A percentile compares a stretch with the other conserved stretches of the same genome.
phyloP scores from a whole-genome alignment of 139 green algal species.

The Nannochloris sp. region DNA sequence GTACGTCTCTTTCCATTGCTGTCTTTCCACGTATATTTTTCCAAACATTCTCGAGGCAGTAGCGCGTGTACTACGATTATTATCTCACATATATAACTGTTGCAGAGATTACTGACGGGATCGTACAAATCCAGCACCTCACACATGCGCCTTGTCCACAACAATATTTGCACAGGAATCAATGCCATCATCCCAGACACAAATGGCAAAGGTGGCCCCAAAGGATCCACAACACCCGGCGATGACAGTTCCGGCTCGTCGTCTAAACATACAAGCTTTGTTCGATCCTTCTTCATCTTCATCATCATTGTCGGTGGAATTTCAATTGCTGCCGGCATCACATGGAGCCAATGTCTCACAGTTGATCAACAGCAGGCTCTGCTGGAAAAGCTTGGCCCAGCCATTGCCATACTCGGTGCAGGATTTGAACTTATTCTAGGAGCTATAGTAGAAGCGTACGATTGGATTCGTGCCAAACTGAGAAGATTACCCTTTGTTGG shows the following conservation, averaged over 20 bases:
- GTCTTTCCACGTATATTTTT: background rate
- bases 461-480: constrained; percentile 15
- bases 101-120: constrained; percentile 2
- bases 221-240: constrained; percentile 5
- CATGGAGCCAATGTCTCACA: constrained; percentile 21
- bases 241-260: constrained; percentile 2
- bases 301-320: constrained; percentile 19
- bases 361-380: background rate
- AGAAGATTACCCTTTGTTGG: background rate
- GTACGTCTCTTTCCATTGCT: background rate
- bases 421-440: constrained; percentile 13
- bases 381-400: background rate
- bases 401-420: background rate
- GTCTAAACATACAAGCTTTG: background rate
- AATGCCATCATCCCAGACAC: constrained; percentile 51
- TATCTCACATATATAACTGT: background rate
- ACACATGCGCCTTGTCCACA: constrained; percentile 48
- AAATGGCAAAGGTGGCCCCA: constrained; percentile 39
- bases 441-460: constrained; percentile 16
- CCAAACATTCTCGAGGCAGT: background rate
- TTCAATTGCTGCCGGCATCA: constrained; percentile 17
- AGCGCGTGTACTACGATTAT: background rate
- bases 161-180: constrained; percentile 41
- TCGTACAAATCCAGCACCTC: constrained; percentile 16
- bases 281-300: constrained; percentile 21